phyloP scores from a whole-genome alignment of 2,329 filamentous ascomycete species.

The Waltergamsia citrina region DNA sequence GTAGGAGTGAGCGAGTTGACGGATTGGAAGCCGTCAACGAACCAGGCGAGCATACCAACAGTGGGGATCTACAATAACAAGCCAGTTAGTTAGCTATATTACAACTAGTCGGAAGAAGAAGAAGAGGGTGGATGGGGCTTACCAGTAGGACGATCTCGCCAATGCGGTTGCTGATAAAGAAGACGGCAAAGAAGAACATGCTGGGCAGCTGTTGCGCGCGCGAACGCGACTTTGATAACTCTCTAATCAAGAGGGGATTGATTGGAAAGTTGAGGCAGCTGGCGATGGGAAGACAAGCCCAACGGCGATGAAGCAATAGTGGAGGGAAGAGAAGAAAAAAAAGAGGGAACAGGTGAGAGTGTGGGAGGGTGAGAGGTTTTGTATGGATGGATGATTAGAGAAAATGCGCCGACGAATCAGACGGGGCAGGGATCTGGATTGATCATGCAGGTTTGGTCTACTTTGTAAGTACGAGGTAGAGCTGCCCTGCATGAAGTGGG shows the following conservation, averaged over 20 bases:
- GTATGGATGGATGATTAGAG: too few species aligned
- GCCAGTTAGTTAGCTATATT: too few species aligned
- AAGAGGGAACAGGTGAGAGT: background rate
- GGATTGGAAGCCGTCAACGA: constrained; percentile 49
- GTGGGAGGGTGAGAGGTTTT: background rate
- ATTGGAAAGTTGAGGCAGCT: too few species aligned
- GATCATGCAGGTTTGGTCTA: too few species aligned
- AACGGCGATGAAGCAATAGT: background rate
- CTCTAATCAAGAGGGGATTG: too few species aligned
- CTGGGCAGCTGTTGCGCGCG: constrained; percentile 13
- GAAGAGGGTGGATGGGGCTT: constrained; percentile 13
- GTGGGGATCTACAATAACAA: constrained; percentile 46
- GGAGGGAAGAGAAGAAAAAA: background rate
- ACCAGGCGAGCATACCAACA: constrained; percentile 59
- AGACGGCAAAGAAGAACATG: constrained; percentile 56
- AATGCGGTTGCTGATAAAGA: constrained; percentile 55
- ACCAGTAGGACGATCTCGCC: constrained; percentile 55
- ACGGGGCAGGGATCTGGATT: too few species aligned
- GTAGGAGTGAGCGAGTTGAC: constrained; percentile 49
- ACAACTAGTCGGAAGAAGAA: background rate
- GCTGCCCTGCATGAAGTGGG: too few species aligned
- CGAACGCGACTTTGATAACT: background rate
- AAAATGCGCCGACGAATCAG: too few species aligned
- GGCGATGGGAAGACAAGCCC: background rate
- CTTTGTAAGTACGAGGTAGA: too few species aligned